Percentiles rank a stretch among this genome's conserved stretches.
These are phyloP conservation scores for Paramecium sonneborni DNA, from an alignment of 73 alveolate genomes.

Conservation along the genomic window DNA sequence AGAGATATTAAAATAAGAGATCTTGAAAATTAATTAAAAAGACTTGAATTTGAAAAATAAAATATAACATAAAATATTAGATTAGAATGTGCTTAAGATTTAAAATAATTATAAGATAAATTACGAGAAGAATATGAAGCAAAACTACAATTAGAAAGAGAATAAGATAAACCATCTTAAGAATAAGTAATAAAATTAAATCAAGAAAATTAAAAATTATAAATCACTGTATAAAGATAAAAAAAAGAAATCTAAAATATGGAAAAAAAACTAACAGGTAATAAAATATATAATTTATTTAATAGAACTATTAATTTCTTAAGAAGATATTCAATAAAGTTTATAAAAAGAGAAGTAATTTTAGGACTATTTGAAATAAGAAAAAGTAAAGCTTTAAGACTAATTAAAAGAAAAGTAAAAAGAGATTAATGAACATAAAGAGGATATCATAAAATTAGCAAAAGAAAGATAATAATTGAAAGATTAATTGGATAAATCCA, in stretches of 20 bases:
- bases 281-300: neutral
- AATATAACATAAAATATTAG: neutral
- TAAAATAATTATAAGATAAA: neutral
- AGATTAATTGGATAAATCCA: slow-evolving; percentile 4
- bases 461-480: neutral
- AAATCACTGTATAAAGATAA: neutral
- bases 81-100: neutral
- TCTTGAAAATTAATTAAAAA: neutral
- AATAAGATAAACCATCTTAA: neutral
- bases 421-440: neutral
- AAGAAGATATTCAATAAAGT: neutral
- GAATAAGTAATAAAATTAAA: neutral
- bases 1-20: neutral
- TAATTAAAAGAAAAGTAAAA: neutral
- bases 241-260: neutral
- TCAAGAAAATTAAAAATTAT: neutral
- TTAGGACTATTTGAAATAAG: neutral
- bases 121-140: neutral
- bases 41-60: neutral
- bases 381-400: neutral
- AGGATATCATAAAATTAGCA: neutral
- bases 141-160: neutral
- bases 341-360: neutral
- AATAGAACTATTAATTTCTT: neutral
- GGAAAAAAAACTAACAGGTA: slow-evolving; percentile 23